These are phyloP conservation scores for Amanita phalloides DNA, from an alignment of 768 basidiomycete species.

Conservation along the genomic window DNA sequence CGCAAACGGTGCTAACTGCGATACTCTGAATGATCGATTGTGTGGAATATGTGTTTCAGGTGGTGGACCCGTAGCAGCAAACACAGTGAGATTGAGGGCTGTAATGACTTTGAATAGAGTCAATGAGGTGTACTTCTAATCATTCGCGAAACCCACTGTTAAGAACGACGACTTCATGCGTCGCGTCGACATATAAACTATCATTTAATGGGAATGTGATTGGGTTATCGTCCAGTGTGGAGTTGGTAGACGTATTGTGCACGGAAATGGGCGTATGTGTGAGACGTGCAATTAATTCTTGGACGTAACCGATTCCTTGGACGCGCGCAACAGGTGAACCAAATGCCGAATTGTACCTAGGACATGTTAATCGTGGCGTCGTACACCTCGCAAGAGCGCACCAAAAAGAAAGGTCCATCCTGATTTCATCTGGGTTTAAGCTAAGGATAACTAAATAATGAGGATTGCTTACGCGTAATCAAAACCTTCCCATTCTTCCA, in stretches of 20 bases:
- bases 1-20: slow-evolving; percentile 78
- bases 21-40: slow-evolving; percentile 57
- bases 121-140: background rate
- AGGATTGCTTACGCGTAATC: slow-evolving; percentile 57
- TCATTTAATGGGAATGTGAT: slow-evolving; percentile 65
- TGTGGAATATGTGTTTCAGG: slow-evolving; percentile 62
- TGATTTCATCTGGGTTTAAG: slow-evolving; percentile 13
- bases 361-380: slow-evolving; percentile 2
- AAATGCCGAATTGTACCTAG: slow-evolving; percentile 63
- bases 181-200: slow-evolving; percentile 77
- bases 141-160: slow-evolving; percentile 43
- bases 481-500: slow-evolving; percentile 91
- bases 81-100: slow-evolving; percentile 71
- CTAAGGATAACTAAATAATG: background rate
- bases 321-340: slow-evolving; percentile 73
- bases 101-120: slow-evolving; percentile 50
- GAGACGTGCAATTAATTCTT: slow-evolving; percentile 76
- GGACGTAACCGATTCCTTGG: slow-evolving; percentile 71
- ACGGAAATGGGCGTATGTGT: slow-evolving; percentile 60
- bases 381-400: slow-evolving; percentile 6
- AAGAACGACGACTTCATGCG: slow-evolving; percentile 87
- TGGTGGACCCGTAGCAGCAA: slow-evolving; percentile 65
- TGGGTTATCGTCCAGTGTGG: slow-evolving; percentile 61
- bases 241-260: slow-evolving; percentile 79
- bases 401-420: slow-evolving; percentile 63